Conservation (phyloP, 768 basidiomycete genomes). For the Trametes sanguinea region DNA sequence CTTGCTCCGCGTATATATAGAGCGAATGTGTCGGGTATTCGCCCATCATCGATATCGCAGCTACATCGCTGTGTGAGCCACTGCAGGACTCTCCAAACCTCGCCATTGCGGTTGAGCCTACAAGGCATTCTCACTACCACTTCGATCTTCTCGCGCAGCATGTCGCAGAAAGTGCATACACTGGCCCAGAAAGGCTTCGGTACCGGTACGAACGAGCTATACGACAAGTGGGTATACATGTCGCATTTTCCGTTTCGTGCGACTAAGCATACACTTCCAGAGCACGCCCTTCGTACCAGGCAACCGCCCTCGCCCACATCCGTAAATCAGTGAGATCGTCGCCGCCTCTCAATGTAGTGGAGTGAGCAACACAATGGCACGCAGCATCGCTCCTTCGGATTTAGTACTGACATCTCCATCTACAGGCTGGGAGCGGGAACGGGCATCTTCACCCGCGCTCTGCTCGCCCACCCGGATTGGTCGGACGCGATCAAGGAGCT, state of each 20-base stretch:
- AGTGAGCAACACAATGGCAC: conserved; percentile 48
- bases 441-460: conserved; percentile 84
- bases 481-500: conserved; percentile 51
- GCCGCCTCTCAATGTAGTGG: conserved; percentile 60
- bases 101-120: too few species aligned
- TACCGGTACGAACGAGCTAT: conserved; percentile 79
- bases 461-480: conserved; percentile 67
- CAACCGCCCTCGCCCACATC: conserved; percentile 61
- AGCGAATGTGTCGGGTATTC: not conserved
- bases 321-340: conserved; percentile 44
- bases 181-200: conserved; percentile 78
- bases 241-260: not conserved
- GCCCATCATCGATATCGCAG: not conserved
- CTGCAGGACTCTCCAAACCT: not conserved
- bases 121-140: not conserved
- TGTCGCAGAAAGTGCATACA: conserved; percentile 49
- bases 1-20: conserved; percentile 12
- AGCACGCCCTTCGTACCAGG: conserved; percentile 82
- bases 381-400: not conserved
- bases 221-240: conserved; percentile 55
- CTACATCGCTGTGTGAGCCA: not conserved
- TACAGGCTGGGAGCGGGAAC: conserved; percentile 80
- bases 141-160: not conserved
- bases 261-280: conserved; percentile 39
- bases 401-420: conserved; percentile 19